Base-by-base conservation (phyloP, 306 rosid genomes). In the Geum urbanum region DNA sequence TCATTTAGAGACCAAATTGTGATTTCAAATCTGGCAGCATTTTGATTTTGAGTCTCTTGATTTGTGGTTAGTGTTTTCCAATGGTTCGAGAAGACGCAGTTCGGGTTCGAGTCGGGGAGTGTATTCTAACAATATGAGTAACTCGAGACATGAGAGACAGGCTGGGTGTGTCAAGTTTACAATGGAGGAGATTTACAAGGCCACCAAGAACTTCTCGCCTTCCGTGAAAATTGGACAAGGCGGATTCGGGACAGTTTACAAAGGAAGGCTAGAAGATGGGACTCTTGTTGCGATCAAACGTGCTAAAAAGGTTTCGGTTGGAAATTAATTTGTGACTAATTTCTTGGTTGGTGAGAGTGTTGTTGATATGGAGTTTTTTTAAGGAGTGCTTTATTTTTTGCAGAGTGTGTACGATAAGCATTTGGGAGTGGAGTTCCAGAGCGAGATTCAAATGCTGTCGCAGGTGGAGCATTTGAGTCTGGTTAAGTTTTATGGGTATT, bases 181-280 rank as follows among this genome's bases (percentile, higher is more conserved):
- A 60, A 76, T 89, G 78, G 90, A 91, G 52, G 92, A 87, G 80
- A 86, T 95, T 70, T 51, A 75, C 53, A 82, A 64, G 78, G 96
- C 80, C 76, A 95, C 99, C 0, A 89, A 77, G 71, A 95, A 84
- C 65, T 95, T 95, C 84, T 91, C 97, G 18, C 86, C 96, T 10
- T 67, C 97, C 66, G 75, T 71, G 43, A 91, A 91, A 86, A 83
- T 95, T 63, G 99, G 99, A 56, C 99, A 89, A 84, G 99, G 99
- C 27, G 99, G 99, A 68, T 95, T 95, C 54, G 99, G 99, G 57
- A 74, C 92, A 8, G 96, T 95, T 43, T 95, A 86, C 79, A 91
- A 78, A 82, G 97, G 92, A 13, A 91, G 77, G 74, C 96, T 95
- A 6, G 69, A 18, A 4, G 83, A 89, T 73, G 99, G 99, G 70